phyloP scores from a whole-genome alignment of 2,329 filamentous ascomycete genomes.

The Clonostachys rosea region DNA sequence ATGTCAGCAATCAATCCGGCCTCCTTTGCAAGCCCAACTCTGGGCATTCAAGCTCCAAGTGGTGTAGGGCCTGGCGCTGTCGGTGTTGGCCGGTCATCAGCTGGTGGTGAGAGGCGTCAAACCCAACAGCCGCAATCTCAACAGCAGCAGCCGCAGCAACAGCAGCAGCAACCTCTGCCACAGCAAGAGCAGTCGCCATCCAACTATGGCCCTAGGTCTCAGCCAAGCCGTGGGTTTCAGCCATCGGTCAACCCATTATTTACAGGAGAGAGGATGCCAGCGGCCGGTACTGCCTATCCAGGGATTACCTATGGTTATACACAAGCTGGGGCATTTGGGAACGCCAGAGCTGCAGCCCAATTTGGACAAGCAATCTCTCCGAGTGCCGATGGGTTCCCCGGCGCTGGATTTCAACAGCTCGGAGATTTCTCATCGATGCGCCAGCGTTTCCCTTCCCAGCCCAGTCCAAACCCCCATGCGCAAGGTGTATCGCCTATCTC shows the following conservation, averaged over 20 bases:
- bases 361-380: constrained; percentile 20
- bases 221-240: constrained; percentile 34
- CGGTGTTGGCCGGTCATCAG: constrained; percentile 44
- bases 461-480: constrained; percentile 24
- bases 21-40: constrained; percentile 78
- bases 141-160: constrained; percentile 22
- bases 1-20: constrained; percentile 99
- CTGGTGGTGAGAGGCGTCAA: constrained; percentile 39
- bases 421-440: constrained; percentile 41
- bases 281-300: constrained; percentile 20
- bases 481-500: constrained; percentile 35
- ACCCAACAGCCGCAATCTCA: constrained; percentile 25
- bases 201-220: constrained; percentile 25
- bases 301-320: constrained; percentile 27
- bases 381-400: constrained; percentile 19
- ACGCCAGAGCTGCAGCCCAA: constrained; percentile 17
- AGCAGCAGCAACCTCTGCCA: constrained; percentile 5
- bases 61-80: constrained; percentile 63
- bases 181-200: not conserved
- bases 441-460: constrained; percentile 34
- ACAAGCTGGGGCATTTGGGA: constrained; percentile 22
- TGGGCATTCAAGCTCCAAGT: constrained; percentile 66
- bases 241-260: constrained; percentile 22
- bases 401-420: constrained; percentile 23
- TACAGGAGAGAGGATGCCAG: constrained; percentile 4